Percentiles rank a stretch among this genome's conserved stretches.
phyloP scores from a whole-genome alignment of 768 basidiomycete genomes.

The Suillus luteus region DNA sequence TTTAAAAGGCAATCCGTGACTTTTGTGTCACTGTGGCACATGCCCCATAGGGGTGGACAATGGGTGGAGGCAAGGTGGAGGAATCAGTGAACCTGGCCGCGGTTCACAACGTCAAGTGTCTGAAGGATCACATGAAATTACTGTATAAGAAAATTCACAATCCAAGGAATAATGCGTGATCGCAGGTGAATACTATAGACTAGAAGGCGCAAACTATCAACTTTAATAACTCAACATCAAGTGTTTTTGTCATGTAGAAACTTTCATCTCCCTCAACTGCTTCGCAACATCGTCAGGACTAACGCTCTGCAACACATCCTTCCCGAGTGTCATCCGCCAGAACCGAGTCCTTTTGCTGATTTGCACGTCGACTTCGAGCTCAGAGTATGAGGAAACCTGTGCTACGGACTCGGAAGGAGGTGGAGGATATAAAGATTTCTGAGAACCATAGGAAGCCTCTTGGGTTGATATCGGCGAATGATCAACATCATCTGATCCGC shows the following conservation, averaged over 20 bases:
- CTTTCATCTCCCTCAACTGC: conserved; percentile 45
- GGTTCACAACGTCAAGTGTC: background rate
- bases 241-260: conserved; percentile 18
- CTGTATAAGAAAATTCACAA: background rate
- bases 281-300: conserved; percentile 46
- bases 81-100: background rate
- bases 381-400: conserved; percentile 6
- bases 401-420: background rate
- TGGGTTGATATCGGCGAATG: background rate
- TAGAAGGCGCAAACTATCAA: background rate
- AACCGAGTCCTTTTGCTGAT: conserved; percentile 40
- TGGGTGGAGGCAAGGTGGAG: background rate
- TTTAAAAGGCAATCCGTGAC: conserved; percentile 4
- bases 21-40: background rate
- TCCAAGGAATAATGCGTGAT: background rate
- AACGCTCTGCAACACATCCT: conserved; percentile 32
- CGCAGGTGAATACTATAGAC: background rate
- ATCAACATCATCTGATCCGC: background rate
- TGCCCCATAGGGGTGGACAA: background rate
- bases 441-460: background rate
- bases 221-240: background rate
- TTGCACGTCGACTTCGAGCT: conserved; percentile 40
- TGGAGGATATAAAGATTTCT: background rate
- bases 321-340: conserved; percentile 39
- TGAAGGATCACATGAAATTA: background rate